Conservation (phyloP, 2,329 filamentous ascomycete species). For the Fusarium neocosmosporiellum region DNA sequence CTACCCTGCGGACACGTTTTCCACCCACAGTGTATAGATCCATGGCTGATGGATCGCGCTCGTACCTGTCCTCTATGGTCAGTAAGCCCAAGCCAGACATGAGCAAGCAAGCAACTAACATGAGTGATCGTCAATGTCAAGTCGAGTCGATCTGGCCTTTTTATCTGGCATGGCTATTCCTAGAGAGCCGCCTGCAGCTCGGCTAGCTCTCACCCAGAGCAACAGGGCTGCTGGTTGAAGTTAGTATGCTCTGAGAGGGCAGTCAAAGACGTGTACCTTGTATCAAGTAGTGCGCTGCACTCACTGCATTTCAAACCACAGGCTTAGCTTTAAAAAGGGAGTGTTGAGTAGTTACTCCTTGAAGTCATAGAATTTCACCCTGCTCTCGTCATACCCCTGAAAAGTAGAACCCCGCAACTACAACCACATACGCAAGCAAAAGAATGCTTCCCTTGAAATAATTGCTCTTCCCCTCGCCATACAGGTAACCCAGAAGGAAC, state of each 20-base stretch:
- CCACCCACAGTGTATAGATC: slow-evolving; percentile 35
- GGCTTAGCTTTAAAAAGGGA: neutral
- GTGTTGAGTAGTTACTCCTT: no score
- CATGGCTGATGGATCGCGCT: slow-evolving; percentile 27
- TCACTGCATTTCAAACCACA: neutral
- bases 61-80: slow-evolving; percentile 35
- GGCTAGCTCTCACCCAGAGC: neutral
- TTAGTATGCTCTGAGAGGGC: neutral
- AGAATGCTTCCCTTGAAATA: neutral
- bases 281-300: neutral
- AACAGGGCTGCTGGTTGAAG: neutral
- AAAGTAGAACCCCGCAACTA: neutral
- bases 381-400: neutral
- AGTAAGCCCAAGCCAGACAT: neutral
- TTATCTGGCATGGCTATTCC: neutral
- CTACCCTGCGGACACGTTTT: slow-evolving; percentile 30
- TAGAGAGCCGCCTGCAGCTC: neutral
- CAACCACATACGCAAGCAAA: neutral
- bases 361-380: neutral
- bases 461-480: neutral
- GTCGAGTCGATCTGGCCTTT: slow-evolving; percentile 9
- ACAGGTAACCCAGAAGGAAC: neutral
- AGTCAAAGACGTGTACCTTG: neutral
- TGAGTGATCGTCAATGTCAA: neutral
- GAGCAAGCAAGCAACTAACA: neutral